phyloP scores from a whole-genome alignment of 768 basidiomycete species.

The Chalciporus sphaerocephalus region DNA sequence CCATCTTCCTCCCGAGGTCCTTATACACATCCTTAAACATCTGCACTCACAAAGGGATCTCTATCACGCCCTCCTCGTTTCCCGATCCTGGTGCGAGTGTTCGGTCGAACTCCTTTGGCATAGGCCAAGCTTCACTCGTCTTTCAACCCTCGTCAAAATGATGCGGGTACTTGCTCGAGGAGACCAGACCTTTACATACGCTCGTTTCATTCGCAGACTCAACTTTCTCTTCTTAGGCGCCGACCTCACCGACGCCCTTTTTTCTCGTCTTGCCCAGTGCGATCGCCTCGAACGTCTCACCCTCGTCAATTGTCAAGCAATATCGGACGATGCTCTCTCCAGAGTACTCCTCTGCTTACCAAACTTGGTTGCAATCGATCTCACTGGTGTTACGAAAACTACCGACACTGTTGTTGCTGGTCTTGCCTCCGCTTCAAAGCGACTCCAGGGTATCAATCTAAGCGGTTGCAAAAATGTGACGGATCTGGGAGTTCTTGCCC shows the following conservation, averaged over 20 bases:
- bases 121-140: slow-evolving; percentile 71
- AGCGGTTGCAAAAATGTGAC: slow-evolving; percentile 78
- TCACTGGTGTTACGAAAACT: slow-evolving; percentile 65
- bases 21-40: slow-evolving; percentile 88
- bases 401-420: slow-evolving; percentile 69
- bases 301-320: slow-evolving; percentile 68
- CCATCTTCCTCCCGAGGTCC: slow-evolving; percentile 80
- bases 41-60: slow-evolving; percentile 73
- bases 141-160: slow-evolving; percentile 73
- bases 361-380: slow-evolving; percentile 83
- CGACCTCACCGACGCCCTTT: slow-evolving; percentile 69
- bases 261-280: slow-evolving; percentile 68
- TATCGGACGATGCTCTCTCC: slow-evolving; percentile 61
- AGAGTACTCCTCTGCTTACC: slow-evolving; percentile 64
- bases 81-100: slow-evolving; percentile 92
- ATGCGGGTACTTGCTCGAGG: slow-evolving; percentile 59
- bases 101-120: slow-evolving; percentile 95
- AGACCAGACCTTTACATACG: slow-evolving; percentile 81
- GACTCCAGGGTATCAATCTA: slow-evolving; percentile 89
- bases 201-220: slow-evolving; percentile 82
- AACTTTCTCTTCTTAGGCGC: slow-evolving; percentile 75
- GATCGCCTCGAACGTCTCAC: slow-evolving; percentile 84
- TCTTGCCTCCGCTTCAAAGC: slow-evolving; percentile 64
- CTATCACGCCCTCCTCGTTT: slow-evolving; percentile 72
- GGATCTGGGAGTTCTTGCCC: slow-evolving; percentile 68